Evolutionary conservation across 2,329 filamentous ascomycete species (phyloP).

Genomic region (Trichoderma sp.): DNA sequence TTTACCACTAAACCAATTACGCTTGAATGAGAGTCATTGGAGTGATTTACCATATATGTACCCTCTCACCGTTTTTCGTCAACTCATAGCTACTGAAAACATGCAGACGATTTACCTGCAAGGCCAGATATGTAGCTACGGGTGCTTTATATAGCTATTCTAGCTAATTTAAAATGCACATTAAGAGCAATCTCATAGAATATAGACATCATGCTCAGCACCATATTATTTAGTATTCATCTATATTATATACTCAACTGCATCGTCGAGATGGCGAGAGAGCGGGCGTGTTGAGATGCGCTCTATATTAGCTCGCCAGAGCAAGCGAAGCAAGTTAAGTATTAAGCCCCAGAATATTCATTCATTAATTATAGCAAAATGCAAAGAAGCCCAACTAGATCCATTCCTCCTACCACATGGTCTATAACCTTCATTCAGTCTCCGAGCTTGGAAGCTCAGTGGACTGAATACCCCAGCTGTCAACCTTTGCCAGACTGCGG

Average conservation of each 20-base stretch:
- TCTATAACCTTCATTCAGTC: background rate
- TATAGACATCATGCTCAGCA: background rate
- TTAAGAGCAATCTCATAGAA: background rate
- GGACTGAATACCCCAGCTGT: constrained; percentile 5
- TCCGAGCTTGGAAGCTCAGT: background rate
- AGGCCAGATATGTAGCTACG: no score
- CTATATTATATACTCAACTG: background rate
- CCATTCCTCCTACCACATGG: background rate
- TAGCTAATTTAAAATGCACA: background rate
- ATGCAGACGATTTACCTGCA: no score
- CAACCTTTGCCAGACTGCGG: constrained; percentile 5
- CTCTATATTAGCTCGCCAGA: background rate
- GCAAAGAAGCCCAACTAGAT: background rate
- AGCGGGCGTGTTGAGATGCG: background rate
- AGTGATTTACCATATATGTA: background rate
- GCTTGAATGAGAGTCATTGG: background rate
- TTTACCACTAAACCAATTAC: constrained; percentile 32
- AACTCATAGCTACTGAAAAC: background rate
- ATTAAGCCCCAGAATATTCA: background rate
- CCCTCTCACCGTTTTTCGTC: background rate
- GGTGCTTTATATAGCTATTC: background rate
- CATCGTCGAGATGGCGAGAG: background rate
- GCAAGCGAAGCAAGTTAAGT: background rate
- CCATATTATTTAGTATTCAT: background rate
- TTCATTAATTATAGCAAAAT: background rate